Evolutionary conservation across 1,284 basidiomycete genomes (phyloP).

Genomic region (Naganishia liquefaciens): DNA sequence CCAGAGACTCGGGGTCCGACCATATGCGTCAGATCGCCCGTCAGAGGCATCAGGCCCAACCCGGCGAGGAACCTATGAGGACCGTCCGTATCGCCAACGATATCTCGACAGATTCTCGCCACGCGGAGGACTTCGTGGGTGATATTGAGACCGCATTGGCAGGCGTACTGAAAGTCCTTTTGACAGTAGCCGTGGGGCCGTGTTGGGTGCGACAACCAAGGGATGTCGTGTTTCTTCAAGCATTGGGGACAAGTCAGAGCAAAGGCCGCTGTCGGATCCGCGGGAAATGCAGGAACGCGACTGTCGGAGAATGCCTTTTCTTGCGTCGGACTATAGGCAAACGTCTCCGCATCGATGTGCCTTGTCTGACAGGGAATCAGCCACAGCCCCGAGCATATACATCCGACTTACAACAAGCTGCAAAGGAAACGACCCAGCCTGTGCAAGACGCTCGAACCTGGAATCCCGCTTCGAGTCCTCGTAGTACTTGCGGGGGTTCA

Average conservation of each 20-base stretch:
- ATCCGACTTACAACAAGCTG: conserved; percentile 30
- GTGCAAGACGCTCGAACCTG: conserved; percentile 27
- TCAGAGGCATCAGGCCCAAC: conserved; percentile 19
- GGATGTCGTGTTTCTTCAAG: background rate
- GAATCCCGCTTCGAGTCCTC: conserved; percentile 31
- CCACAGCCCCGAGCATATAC: background rate
- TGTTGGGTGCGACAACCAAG: conserved; percentile 19
- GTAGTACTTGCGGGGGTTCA: conserved; percentile 40
- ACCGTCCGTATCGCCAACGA: conserved; percentile 64
- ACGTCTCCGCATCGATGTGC: conserved; percentile 30
- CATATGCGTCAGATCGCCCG: conserved; percentile 17
- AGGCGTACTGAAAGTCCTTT: conserved; percentile 25
- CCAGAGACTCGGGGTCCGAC: conserved; percentile 1
- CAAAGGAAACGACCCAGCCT: conserved; percentile 35
- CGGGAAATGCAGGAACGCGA: conserved; percentile 20
- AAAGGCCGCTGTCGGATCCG: conserved; percentile 23
- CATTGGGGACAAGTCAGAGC: conserved; percentile 35
- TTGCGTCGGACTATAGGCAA: conserved; percentile 8
- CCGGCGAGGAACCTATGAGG: conserved; percentile 22
- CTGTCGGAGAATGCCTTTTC: background rate
- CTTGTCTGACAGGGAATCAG: conserved; percentile 14
- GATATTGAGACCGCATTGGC: conserved; percentile 27
- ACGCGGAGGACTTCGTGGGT: conserved; percentile 36
- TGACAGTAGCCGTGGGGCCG: conserved; percentile 25
- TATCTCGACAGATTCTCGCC: conserved; percentile 63